Conservation (phyloP, 148 eudicot species). For the Cornus suecica region DNA sequence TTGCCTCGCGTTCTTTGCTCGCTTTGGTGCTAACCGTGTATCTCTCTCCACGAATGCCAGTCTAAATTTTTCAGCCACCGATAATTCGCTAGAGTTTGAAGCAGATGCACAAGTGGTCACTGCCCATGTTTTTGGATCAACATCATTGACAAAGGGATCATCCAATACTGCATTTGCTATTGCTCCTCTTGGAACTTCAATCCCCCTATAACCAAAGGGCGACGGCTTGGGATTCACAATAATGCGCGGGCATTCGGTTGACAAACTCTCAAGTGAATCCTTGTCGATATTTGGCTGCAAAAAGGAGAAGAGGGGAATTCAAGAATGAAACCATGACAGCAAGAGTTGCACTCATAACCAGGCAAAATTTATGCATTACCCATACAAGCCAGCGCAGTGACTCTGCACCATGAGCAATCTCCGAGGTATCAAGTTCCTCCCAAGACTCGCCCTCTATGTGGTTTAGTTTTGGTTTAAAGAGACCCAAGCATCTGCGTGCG, state of each 20-base stretch:
- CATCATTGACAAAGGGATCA: slow-evolving; percentile 54
- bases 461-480: slow-evolving; percentile 65
- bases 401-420: slow-evolving; percentile 58
- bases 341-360: background rate
- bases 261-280: slow-evolving; percentile 50
- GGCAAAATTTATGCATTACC: slow-evolving; percentile 44
- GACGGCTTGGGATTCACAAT: slow-evolving; percentile 73
- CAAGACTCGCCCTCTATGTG: slow-evolving; percentile 76
- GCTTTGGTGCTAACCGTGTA: slow-evolving; percentile 78
- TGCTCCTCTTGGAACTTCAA: slow-evolving; percentile 61
- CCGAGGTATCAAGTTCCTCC: slow-evolving; percentile 83
- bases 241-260: slow-evolving; percentile 80
- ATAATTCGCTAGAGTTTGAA: slow-evolving; percentile 28
- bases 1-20: slow-evolving; percentile 93
- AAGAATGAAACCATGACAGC: background rate
- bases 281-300: slow-evolving; percentile 77
- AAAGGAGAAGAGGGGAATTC: background rate
- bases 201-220: slow-evolving; percentile 51
- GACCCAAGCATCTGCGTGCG: slow-evolving; percentile 58
- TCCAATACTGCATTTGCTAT: slow-evolving; percentile 49
- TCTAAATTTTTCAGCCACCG: slow-evolving; percentile 83
- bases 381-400: slow-evolving; percentile 93
- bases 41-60: slow-evolving; percentile 86
- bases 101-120: slow-evolving; percentile 19
- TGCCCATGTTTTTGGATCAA: slow-evolving; percentile 77